phyloP scores from a whole-genome alignment of 139 green algal species.

The Yamagishiella unicocca region DNA sequence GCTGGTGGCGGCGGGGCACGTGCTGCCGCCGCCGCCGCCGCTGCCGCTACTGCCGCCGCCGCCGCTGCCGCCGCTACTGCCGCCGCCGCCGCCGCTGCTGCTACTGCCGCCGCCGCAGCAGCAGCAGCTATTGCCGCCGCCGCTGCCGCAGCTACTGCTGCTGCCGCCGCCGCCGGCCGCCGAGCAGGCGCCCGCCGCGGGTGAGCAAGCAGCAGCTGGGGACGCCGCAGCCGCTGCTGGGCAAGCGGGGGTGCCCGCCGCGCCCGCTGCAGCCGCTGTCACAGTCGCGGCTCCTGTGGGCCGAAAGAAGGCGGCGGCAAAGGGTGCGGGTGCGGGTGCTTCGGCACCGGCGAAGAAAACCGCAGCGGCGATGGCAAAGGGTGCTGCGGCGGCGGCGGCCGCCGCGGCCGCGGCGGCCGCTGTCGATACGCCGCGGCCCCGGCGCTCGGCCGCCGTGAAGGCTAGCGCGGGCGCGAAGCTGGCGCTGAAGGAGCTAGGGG shows the following conservation, averaged over 20 bases:
- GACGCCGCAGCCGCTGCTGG: no score
- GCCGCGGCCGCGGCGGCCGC: not conserved
- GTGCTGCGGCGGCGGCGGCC: not conserved
- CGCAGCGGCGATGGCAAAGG: not conserved
- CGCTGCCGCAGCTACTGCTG: no score
- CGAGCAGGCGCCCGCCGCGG: no score
- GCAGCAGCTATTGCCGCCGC: no score
- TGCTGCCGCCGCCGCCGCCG: not conserved
- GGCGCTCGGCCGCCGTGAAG: not conserved
- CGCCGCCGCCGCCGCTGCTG: not conserved
- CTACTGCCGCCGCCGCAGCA: no score
- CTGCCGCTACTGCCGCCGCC: not conserved
- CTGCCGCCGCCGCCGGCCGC: no score
- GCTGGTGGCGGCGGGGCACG: constrained; percentile 34
- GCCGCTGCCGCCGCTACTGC: no score
- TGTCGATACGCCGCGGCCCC: not conserved
- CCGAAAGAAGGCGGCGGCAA: not conserved
- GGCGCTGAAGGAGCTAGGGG: not conserved
- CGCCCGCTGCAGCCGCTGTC: not conserved
- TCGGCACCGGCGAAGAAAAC: not conserved
- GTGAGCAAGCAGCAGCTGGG: not conserved
- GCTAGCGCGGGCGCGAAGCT: not conserved
- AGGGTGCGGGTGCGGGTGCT: not conserved
- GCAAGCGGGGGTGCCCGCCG: not conserved
- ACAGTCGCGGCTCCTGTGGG: no score